Evolutionary conservation across 805 yeast species (phyloP), one percentile per base, ranked within the genome.

Genomic region (Torulaspora quercuum): DNA sequence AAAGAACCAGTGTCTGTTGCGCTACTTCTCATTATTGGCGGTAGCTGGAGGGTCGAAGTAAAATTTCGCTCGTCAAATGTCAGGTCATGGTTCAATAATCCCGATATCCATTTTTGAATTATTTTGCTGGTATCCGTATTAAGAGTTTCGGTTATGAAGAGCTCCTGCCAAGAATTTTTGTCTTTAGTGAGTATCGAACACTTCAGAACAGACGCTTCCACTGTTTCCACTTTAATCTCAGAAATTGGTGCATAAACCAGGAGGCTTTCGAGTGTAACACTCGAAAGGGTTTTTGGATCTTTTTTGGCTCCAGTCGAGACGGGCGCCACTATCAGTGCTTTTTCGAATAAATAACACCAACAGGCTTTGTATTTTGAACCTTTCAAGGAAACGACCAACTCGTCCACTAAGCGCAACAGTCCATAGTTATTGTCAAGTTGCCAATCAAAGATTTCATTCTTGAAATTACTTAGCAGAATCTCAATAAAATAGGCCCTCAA

Each of bases 51-150:
- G 1, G 65, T 58, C 1, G 65, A 60, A 3, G 67, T 58, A 16
- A 66, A 42, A 29, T 49, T 53, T 6, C 34, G 24, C 3, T 57
- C 52, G 35, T 56, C 45, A 35, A 65, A 63, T 6, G 42, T 38
- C 10, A 64, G 44, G 4, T 59, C 62, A 29, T 43, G 41, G 36
- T 66, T 63, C 25, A 68, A 53, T 7, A 68, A 33, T 0, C 61
- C 70, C 1, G 70, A 56, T 9, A 65, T 59, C 72, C 72, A 68
- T 48, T 67, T 67, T 45, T 66, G 63, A 22, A 65, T 45, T 5
- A 61, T 50, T 28, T 54, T 50, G 27, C 55, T 51, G 0, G 61
- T 45, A n/a, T 54, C 37, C 10, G 52, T 51, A 29, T 64, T 41
- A 7, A 55, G 25, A 13, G 54, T 39, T 39, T 63, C 52, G 8